phyloP scores from a whole-genome alignment of 371 early-diverging fungal genomes.

The Smittium mucronatum region DNA sequence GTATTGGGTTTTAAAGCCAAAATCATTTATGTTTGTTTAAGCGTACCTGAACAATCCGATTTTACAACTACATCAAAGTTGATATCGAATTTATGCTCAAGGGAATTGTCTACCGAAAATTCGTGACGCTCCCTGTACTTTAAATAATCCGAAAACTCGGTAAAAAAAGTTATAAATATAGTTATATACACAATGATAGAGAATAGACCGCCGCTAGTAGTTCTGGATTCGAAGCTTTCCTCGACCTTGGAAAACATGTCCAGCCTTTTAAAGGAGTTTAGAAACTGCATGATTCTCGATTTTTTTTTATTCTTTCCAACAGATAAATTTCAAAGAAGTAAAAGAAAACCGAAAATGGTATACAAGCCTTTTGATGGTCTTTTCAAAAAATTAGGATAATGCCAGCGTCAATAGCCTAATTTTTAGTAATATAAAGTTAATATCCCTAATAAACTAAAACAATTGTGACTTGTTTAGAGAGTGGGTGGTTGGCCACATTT shows the following conservation, averaged over 20 bases:
- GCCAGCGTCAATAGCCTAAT: no score
- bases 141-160: constrained; percentile 55
- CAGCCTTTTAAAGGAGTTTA: constrained; percentile 13
- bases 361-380: no score
- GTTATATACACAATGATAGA: constrained; percentile 53
- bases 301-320: neutral
- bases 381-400: no score
- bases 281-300: constrained; percentile 4
- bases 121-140: constrained; percentile 49
- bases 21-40: no score
- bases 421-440: no score
- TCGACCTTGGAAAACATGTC: constrained; percentile 89
- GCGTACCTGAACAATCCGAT: constrained; percentile 53
- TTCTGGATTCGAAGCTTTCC: constrained; percentile 52
- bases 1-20: neutral
- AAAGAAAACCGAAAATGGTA: no score
- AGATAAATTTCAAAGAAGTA: no score
- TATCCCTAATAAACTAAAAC: no score
- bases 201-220: constrained; percentile 66
- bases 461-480: no score
- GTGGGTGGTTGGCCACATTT: no score
- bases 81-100: constrained; percentile 56
- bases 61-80: constrained; percentile 81
- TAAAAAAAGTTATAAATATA: constrained; percentile 45
- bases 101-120: constrained; percentile 59